Evolutionary conservation across 2,329 filamentous ascomycete genomes (phyloP).

Genomic region (Cyphellophora attinorum): DNA sequence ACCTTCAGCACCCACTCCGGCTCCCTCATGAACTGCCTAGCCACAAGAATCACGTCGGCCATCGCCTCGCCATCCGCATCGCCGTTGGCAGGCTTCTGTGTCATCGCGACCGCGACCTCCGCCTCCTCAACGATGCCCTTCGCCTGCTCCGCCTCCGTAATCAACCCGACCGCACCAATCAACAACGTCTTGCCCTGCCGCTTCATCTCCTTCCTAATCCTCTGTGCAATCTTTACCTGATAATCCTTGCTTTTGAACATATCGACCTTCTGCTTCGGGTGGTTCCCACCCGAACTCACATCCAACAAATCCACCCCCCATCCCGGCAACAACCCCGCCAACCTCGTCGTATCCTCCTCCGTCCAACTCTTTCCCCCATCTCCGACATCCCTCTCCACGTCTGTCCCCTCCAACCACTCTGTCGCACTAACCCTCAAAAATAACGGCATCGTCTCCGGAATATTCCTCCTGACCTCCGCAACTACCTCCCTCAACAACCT

Average conservation of each 20-base stretch:
- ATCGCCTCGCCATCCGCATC: constrained; percentile 12
- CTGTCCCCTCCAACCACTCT: constrained; percentile 61
- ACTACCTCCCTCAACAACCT: constrained; percentile 60
- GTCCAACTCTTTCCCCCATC: constrained; percentile 54
- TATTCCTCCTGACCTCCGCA: constrained; percentile 51
- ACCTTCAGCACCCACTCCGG: constrained; percentile 46
- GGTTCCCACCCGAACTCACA: constrained; percentile 62
- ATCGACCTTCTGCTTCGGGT: constrained; percentile 34
- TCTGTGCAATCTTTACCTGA: constrained; percentile 38
- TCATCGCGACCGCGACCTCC: constrained; percentile 14
- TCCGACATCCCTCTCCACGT: constrained; percentile 35
- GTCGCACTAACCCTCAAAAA: constrained; percentile 65
- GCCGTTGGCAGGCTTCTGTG: constrained; percentile 11
- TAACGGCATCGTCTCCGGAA: constrained; percentile 60
- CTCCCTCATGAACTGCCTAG: constrained; percentile 45
- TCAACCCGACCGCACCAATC: constrained; percentile 44
- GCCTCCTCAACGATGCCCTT: constrained; percentile 33
- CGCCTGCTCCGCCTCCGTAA: constrained; percentile 44
- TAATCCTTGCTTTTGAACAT: constrained; percentile 34
- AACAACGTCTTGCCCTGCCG: constrained; percentile 30
- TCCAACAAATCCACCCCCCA: constrained; percentile 76
- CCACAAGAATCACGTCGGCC: constrained; percentile 42
- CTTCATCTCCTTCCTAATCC: constrained; percentile 32
- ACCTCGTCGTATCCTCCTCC: constrained; percentile 48
- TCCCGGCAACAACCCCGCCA: constrained; percentile 59